Conservation (phyloP, 2,329 filamentous ascomycete species). For the Stenocarpella maydis region DNA sequence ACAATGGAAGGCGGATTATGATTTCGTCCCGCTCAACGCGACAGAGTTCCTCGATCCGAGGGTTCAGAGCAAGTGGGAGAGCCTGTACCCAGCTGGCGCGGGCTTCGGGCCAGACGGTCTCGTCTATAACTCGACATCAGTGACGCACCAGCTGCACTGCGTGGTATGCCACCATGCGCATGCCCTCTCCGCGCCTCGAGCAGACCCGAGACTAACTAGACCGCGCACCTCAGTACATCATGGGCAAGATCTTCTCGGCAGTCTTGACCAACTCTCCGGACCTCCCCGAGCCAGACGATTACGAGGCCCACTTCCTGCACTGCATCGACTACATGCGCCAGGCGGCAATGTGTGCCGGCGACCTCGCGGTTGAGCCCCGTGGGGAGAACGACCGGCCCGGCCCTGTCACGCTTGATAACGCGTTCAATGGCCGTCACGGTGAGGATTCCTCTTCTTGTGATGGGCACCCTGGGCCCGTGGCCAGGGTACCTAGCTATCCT, state of each 20-base stretch:
- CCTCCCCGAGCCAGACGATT: conserved; percentile 37
- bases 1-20: conserved; percentile 48
- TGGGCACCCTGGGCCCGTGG: too few relatives aligned
- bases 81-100: conserved; percentile 46
- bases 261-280: conserved; percentile 36
- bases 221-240: conserved; percentile 43
- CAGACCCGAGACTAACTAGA: not conserved
- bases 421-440: conserved; percentile 40
- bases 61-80: conserved; percentile 49
- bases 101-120: conserved; percentile 31
- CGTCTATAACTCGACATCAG: conserved; percentile 51
- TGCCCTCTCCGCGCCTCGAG: not conserved
- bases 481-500: not conserved
- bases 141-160: conserved; percentile 52
- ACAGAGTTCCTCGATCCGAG: conserved; percentile 49
- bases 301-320: conserved; percentile 49
- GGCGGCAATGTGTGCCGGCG: conserved; percentile 40
- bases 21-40: conserved; percentile 50
- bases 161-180: conserved; percentile 41
- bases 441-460: not conserved
- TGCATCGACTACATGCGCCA: conserved; percentile 43
- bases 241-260: conserved; percentile 45
- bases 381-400: conserved; percentile 38
- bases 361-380: conserved; percentile 41
- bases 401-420: conserved; percentile 38